phyloP scores from a whole-genome alignment of 2,329 filamentous ascomycete species.

The Zymoseptoria passerinii region DNA sequence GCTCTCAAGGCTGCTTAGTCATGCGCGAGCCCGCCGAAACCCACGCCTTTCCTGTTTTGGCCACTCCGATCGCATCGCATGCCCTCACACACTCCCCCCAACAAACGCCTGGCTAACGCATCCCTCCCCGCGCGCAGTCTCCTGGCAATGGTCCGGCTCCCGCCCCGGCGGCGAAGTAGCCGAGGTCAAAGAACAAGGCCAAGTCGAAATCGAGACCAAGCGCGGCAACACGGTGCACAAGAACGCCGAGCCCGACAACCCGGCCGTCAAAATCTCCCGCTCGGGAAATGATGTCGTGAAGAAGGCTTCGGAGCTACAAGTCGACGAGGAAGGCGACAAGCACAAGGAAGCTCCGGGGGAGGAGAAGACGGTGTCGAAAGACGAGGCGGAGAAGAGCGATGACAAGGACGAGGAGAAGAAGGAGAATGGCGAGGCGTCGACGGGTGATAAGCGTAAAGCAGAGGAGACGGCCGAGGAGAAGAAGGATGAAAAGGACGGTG shows the following conservation, averaged over 20 bases:
- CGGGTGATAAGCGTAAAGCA: slow-evolving; percentile 26
- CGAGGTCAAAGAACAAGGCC: slow-evolving; percentile 49
- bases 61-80: not conserved
- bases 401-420: slow-evolving; percentile 17
- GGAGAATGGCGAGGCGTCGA: slow-evolving; percentile 23
- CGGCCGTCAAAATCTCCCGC: slow-evolving; percentile 51
- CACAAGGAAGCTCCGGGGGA: slow-evolving; percentile 30
- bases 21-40: slow-evolving; percentile 3
- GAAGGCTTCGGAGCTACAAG: slow-evolving; percentile 50
- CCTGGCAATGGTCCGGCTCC: slow-evolving; percentile 53
- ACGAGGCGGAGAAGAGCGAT: slow-evolving; percentile 18
- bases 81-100: not conserved
- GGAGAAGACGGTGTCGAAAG: slow-evolving; percentile 18
- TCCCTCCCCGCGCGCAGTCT: slow-evolving; percentile 43
- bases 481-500: slow-evolving; percentile 30
- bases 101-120: slow-evolving; percentile 6
- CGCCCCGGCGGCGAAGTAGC: slow-evolving; percentile 50
- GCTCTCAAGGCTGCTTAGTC: slow-evolving; percentile 14
- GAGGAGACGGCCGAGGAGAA: slow-evolving; percentile 26
- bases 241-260: slow-evolving; percentile 54
- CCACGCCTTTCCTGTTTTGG: slow-evolving; percentile 1
- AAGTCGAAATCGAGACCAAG: slow-evolving; percentile 53
- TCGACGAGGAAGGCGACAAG: slow-evolving; percentile 42
- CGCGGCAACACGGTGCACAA: slow-evolving; percentile 53
- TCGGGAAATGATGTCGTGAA: slow-evolving; percentile 59